Evolutionary conservation across 2,329 filamentous ascomycete species (phyloP).

Genomic region (Trichoderma koningiopsis): DNA sequence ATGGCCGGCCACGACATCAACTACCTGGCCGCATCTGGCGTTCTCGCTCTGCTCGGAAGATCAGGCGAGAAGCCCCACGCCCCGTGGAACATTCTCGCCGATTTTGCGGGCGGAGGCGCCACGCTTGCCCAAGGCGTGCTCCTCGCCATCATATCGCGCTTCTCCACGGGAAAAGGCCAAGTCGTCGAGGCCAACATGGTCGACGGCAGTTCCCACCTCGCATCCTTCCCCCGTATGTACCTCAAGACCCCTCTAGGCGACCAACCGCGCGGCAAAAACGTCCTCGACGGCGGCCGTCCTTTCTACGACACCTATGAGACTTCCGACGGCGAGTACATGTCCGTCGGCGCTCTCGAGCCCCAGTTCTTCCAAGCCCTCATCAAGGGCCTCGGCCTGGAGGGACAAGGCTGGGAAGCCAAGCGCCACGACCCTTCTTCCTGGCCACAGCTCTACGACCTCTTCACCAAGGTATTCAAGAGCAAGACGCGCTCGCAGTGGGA

Average conservation of each 20-base stretch:
- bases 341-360: constrained; percentile 88
- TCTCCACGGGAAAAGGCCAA: constrained; percentile 70
- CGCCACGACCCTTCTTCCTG: constrained; percentile 66
- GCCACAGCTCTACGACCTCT: constrained; percentile 64
- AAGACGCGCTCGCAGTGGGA: constrained; percentile 83
- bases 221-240: constrained; percentile 72
- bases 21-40: constrained; percentile 86
- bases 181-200: constrained; percentile 98
- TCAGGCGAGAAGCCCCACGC: constrained; percentile 70
- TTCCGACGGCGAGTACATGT: constrained; percentile 74
- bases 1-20: constrained; percentile 98
- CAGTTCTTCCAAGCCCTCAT: constrained; percentile 76
- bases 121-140: constrained; percentile 81
- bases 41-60: constrained; percentile 74
- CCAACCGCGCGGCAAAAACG: constrained; percentile 69
- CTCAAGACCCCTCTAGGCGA: constrained; percentile 65
- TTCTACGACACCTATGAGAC: constrained; percentile 92
- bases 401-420: constrained; percentile 51
- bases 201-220: constrained; percentile 79
- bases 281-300: constrained; percentile 81
- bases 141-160: constrained; percentile 71
- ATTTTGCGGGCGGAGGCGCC: constrained; percentile 88
- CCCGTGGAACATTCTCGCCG: constrained; percentile 81
- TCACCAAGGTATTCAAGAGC: constrained; percentile 65
- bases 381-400: constrained; percentile 63